Base-by-base conservation (phyloP, 331 rosid genomes). In the Spiraea crenata region DNA sequence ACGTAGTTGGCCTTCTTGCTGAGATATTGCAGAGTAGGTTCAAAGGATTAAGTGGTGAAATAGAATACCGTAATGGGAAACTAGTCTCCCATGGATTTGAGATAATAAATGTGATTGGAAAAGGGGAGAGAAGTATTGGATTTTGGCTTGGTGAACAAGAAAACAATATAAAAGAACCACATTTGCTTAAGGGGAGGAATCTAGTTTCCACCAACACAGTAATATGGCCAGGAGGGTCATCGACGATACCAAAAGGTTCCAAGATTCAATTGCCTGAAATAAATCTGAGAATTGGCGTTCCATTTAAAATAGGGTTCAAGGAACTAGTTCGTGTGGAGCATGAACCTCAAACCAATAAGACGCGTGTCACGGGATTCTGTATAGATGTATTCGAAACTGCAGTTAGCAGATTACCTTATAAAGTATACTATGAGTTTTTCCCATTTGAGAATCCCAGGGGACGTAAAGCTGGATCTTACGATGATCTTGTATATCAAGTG, bases 341-440 rank as follows among this genome's bases (percentile, higher is more conserved):
- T 25, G 31, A 25, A 1, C 31, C 2, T 25, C 31, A 25, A 25
- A 25, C 31, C 31, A 25, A 25, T 25, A 25, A 25, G 31, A 25
- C 31, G 31, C 31, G 2, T 25, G 31, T 25, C 31, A 25, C 31
- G 31, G 31, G 31, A 25, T 25, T 25, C 31, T 59, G 70, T 35
- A 42, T 60, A 51, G 74, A 76, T 25, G 80, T 76, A 6, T 76
- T 76, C 56, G 31, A 67, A 56, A 68, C 74, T 34, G 74, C 80
- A 3, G 20, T 69, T 9, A 14, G 31, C 16, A 35, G 13, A 4
- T 15, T 76, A 37, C 68, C 67, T 6, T 67, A 59, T 68, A 3
- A 68, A 7, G 50, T 68, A 8, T 2, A 48, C 3, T 76, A 20
- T n/a, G 64, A 76, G 4, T 58, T 68, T 41, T 12, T 68, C 35